phyloP scores from a whole-genome alignment of 257 asterid species.

The Paulownia fortunei region DNA sequence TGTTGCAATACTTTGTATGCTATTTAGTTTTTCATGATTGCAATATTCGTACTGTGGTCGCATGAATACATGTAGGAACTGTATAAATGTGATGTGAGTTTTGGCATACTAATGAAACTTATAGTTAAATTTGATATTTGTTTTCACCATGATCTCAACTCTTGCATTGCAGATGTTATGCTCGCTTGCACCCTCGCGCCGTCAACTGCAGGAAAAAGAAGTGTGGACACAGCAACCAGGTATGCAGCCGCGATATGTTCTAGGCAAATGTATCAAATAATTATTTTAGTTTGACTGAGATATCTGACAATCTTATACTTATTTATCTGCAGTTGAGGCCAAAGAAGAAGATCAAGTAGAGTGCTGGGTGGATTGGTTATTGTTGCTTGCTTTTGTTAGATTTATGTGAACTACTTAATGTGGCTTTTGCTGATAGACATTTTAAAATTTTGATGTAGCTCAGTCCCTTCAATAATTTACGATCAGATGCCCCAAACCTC shows the following conservation, averaged over 20 bases:
- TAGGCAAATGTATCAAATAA: neutral
- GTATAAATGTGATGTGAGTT: neutral
- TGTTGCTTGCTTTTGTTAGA: neutral
- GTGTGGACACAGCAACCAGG: conserved; percentile 60
- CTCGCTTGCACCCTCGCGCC: conserved; percentile 53
- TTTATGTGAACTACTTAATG: conserved; percentile 6
- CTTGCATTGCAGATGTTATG: conserved; percentile 45
- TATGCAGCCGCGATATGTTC: neutral
- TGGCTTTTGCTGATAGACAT: conserved; percentile 18
- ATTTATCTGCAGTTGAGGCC: conserved; percentile 49
- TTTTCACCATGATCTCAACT: neutral
- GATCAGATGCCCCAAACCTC: neutral
- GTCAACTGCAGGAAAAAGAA: conserved; percentile 61
- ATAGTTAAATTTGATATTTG: neutral
- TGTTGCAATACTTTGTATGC: neutral
- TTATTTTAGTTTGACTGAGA: neutral
- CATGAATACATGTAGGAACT: neutral
- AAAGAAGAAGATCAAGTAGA: conserved; percentile 51
- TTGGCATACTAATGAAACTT: neutral
- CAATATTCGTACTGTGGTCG: neutral
- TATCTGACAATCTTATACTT: neutral
- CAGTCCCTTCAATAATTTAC: neutral
- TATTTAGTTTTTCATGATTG: neutral
- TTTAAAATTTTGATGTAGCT: conserved; percentile 6
- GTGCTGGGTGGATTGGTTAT: conserved; percentile 1